These are phyloP conservation scores for Aureobasidium namibiae DNA, from an alignment of 2,329 filamentous ascomycete species.

Conservation along the genomic window DNA sequence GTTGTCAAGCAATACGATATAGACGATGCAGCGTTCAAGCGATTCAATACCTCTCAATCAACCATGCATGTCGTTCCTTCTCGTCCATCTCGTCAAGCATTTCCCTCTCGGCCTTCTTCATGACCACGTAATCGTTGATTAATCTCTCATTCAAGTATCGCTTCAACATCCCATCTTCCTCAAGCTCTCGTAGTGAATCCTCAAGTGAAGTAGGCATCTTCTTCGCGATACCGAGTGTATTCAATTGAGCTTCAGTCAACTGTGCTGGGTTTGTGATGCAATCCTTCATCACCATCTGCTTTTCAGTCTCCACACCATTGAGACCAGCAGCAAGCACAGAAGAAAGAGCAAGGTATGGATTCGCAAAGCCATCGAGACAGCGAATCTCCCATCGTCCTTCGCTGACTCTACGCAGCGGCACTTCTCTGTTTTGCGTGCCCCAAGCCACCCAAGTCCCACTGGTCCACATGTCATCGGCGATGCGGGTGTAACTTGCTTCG, in stretches of 20 bases:
- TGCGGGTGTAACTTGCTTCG: slow-evolving; percentile 59
- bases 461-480: slow-evolving; percentile 63
- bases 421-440: slow-evolving; percentile 75
- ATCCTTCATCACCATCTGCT: slow-evolving; percentile 44
- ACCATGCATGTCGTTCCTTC: slow-evolving; percentile 46
- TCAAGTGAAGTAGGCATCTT: slow-evolving; percentile 48
- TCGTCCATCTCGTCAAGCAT: slow-evolving; percentile 43
- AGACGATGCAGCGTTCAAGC: neutral
- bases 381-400: slow-evolving; percentile 70
- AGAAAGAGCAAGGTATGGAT: slow-evolving; percentile 63
- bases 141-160: slow-evolving; percentile 42
- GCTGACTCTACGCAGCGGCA: slow-evolving; percentile 60
- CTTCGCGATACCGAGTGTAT: slow-evolving; percentile 44
- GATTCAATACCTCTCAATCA: slow-evolving; percentile 57
- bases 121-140: slow-evolving; percentile 47
- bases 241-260: slow-evolving; percentile 41
- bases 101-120: slow-evolving; percentile 53
- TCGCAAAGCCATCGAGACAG: slow-evolving; percentile 69
- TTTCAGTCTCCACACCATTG: slow-evolving; percentile 42
- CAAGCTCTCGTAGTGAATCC: slow-evolving; percentile 47
- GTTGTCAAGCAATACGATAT: neutral
- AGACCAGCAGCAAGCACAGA: slow-evolving; percentile 54
- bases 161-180: slow-evolving; percentile 39
- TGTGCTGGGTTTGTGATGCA: slow-evolving; percentile 44
- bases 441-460: slow-evolving; percentile 72